Base-by-base conservation (phyloP, 208 protist genomes). In the Trypanosoma scelopori region DNA sequence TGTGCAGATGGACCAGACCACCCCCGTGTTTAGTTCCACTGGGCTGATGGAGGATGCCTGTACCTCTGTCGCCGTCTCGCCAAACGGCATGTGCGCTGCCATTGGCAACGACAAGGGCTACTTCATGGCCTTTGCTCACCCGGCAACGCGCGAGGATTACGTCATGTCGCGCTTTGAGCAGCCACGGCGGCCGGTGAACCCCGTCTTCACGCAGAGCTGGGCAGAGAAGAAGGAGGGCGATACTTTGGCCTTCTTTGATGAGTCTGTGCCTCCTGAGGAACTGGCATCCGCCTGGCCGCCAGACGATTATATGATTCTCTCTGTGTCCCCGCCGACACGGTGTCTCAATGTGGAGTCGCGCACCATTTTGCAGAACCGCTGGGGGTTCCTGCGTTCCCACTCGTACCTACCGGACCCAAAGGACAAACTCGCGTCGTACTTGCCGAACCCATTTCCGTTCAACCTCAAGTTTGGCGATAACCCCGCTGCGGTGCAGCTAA, bases 371-470 rank as follows among this genome's bases (percentile, higher is more conserved):
- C 71, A 65, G 11, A 91, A 92, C 65, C 69, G 80, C 55, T 95
- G 86, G 85, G 84, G 82, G 16, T 65, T 96, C 15, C 55, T 79
- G n/a, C 90, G 90, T 37, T 70, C 81, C 15, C 82, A 93, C 50
- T 89, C 80, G 47, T 93, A 91, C 56, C 69, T 90, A 53, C 79
- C 85, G 18, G 87, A 93, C 71, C 81, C 87, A 30, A 93, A 91
- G 69, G 90, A 93, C 80, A 93, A 93, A 69, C 75, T 96, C 23
- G 71, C 72, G 41, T 60, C 78, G 43, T 51, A 89, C 20, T 59
- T 96, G 46, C 90, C 90, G 12, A 93, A 96, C 66, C 90, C 90
- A 13, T 96, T 85, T 69, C 90, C 90, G 9, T 92, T 81, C 71
- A 96, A 96, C 78, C 80, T 73, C 12, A 63, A 82, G 53, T 71